These are phyloP conservation scores for Ramaria rubella DNA, from an alignment of 768 basidiomycete genomes.

Conservation along the genomic window DNA sequence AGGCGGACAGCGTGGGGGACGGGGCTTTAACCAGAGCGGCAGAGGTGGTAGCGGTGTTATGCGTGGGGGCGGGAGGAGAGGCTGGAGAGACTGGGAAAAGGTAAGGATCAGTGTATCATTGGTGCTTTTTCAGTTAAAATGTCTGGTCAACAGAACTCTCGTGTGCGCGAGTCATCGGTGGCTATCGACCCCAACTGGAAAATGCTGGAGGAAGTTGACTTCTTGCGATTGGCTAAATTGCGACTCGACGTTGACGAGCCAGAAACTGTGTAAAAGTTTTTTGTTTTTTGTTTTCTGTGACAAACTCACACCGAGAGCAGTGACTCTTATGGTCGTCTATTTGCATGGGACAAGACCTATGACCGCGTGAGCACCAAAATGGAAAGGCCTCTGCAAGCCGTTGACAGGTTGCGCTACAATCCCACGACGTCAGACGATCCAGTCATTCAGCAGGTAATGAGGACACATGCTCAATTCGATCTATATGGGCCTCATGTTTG, in stretches of 20 bases:
- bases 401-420: slow-evolving; percentile 96
- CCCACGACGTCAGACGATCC: slow-evolving; percentile 98
- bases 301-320: slow-evolving; percentile 33
- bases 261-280: slow-evolving; percentile 68
- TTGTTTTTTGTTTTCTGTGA: neutral
- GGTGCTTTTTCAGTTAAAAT: slow-evolving; percentile 10
- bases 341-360: slow-evolving; percentile 88
- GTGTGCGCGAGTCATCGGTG: slow-evolving; percentile 88
- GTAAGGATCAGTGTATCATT: slow-evolving; percentile 32
- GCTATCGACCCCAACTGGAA: slow-evolving; percentile 88
- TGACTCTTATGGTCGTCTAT: slow-evolving; percentile 83
- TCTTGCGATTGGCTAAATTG: slow-evolving; percentile 84
- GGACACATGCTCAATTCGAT: slow-evolving; percentile 2
- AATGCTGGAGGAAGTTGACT: slow-evolving; percentile 97
- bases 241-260: slow-evolving; percentile 91
- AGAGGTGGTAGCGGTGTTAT: slow-evolving; percentile 23
- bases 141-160: slow-evolving; percentile 49
- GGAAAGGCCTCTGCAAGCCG: slow-evolving; percentile 82
- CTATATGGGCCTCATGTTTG: slow-evolving; percentile 2
- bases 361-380: slow-evolving; percentile 94
- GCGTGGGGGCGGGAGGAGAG: slow-evolving; percentile 57
- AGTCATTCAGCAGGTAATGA: slow-evolving; percentile 80
- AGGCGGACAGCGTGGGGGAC: slow-evolving; percentile 27
- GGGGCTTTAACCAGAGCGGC: slow-evolving; percentile 10
- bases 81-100: slow-evolving; percentile 95